Conservation (phyloP, 2,329 filamentous ascomycete species). For the Sarocladium oryzae region DNA sequence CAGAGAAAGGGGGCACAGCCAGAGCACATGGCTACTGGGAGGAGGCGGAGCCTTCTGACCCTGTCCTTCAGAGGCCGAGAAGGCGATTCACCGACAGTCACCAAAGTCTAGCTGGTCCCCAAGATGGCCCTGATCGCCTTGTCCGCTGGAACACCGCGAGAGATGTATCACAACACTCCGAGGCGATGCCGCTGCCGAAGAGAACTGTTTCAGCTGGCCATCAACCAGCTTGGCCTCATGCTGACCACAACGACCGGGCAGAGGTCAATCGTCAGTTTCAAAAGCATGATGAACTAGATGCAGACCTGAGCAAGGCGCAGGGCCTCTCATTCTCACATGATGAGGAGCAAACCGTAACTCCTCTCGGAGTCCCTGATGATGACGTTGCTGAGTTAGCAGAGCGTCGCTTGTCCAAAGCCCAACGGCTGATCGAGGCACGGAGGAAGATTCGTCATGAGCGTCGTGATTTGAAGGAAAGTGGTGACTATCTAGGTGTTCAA, state of each 20-base stretch:
- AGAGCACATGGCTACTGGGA: constrained; percentile 27
- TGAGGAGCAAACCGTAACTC: neutral
- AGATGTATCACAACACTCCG: constrained; percentile 14
- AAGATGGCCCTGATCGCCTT: constrained; percentile 23
- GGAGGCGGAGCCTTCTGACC: neutral
- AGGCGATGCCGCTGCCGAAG: neutral
- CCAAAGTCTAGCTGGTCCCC: constrained; percentile 15
- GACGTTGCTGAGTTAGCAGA: constrained; percentile 10
- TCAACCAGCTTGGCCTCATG: neutral
- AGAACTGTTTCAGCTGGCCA: neutral
- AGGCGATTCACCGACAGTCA: constrained; percentile 13
- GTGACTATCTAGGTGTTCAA: constrained; percentile 53
- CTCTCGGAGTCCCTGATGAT: neutral
- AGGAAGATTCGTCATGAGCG: constrained; percentile 29
- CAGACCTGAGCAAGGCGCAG: neutral
- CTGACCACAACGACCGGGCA: neutral
- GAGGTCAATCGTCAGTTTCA: neutral
- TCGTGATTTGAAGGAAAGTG: constrained; percentile 43
- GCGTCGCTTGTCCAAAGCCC: constrained; percentile 12
- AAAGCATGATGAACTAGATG: too few species aligned
- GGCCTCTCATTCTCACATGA: neutral
- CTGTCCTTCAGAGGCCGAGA: neutral
- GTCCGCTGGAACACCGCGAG: constrained; percentile 30
- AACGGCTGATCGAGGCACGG: constrained; percentile 24
- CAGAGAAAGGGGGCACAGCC: constrained; percentile 44